phyloP scores from a whole-genome alignment of 2,329 filamentous ascomycete genomes.

The Gliomastix tumulicola region DNA sequence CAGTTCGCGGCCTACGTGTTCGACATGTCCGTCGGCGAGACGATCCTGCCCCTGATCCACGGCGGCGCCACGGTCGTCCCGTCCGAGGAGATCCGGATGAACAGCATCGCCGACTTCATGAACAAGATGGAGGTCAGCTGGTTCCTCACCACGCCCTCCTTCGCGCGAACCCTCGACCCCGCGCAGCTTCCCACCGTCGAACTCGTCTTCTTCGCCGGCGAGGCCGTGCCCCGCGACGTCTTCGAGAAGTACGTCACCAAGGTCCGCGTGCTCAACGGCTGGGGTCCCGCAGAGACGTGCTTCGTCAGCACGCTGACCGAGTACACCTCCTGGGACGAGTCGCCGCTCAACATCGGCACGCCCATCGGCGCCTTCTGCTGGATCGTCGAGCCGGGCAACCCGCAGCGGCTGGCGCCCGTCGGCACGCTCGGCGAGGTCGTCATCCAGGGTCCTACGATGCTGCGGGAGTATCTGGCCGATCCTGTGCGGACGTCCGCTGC shows the following conservation, averaged over 20 bases:
- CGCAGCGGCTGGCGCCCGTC: slow-evolving; percentile 4
- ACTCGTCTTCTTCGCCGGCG: slow-evolving; percentile 4
- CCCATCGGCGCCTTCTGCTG: slow-evolving; percentile 6
- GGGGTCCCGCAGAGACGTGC: slow-evolving; percentile 7
- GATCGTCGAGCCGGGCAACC: slow-evolving; percentile 5
- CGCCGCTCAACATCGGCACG: slow-evolving; percentile 3
- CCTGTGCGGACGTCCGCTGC: slow-evolving; percentile 14
- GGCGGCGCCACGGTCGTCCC: not conserved
- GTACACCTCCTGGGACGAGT: not conserved
- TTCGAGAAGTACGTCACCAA: slow-evolving; percentile 5
- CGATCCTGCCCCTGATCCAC: not conserved
- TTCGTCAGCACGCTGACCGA: slow-evolving; percentile 5
- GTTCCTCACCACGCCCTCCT: not conserved
- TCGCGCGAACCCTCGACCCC: not conserved
- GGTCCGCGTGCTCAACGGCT: slow-evolving; percentile 4
- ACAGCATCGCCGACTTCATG: not conserved
- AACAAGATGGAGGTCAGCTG: not conserved
- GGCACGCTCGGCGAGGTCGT: slow-evolving; percentile 9
- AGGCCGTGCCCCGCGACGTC: slow-evolving; percentile 5
- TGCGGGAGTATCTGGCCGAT: slow-evolving; percentile 37
- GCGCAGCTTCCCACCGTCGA: slow-evolving; percentile 1
- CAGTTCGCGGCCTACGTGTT: slow-evolving; percentile 1
- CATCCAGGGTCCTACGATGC: slow-evolving; percentile 24
- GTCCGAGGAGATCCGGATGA: not conserved
- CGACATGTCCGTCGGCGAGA: slow-evolving; percentile 1